These are phyloP conservation scores for Prunus salicina DNA, from an alignment of 306 rosid genomes.

Conservation along the genomic window DNA sequence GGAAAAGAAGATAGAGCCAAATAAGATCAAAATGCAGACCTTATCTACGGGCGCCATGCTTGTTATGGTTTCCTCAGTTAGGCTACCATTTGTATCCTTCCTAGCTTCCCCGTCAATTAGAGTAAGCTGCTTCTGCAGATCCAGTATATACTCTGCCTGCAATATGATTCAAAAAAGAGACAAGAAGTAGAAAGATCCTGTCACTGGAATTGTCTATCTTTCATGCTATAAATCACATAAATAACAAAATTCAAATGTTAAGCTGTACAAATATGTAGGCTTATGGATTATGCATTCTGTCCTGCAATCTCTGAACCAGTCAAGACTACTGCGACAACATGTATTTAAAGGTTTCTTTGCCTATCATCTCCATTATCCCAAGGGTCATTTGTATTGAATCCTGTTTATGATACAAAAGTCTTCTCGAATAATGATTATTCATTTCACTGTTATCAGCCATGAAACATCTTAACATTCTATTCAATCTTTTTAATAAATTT, in stretches of 20 bases:
- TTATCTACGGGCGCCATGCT: slow-evolving; percentile 71
- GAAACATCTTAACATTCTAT: background rate
- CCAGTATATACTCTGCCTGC: slow-evolving; percentile 91
- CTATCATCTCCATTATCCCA: background rate
- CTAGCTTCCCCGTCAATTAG: slow-evolving; percentile 77
- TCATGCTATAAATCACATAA: background rate
- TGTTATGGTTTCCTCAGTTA: slow-evolving; percentile 71
- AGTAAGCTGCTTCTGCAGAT: slow-evolving; percentile 88
- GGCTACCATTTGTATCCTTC: slow-evolving; percentile 69
- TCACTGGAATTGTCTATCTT: background rate
- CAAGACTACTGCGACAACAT: background rate
- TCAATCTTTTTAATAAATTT: background rate
- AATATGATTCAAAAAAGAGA: slow-evolving; percentile 7
- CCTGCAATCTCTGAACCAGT: background rate
- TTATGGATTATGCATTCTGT: background rate
- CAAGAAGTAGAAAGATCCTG: background rate
- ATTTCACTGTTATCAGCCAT: background rate
- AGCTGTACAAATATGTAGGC: background rate
- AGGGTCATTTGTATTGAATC: background rate
- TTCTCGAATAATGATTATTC: background rate
- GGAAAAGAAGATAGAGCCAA: background rate
- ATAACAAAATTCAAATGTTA: background rate
- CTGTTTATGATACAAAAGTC: background rate
- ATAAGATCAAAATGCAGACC: slow-evolving; percentile 47
- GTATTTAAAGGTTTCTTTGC: background rate